Evolutionary conservation across 768 basidiomycete species (phyloP).

Genomic region (Sistotremastrum niveocremeum): DNA sequence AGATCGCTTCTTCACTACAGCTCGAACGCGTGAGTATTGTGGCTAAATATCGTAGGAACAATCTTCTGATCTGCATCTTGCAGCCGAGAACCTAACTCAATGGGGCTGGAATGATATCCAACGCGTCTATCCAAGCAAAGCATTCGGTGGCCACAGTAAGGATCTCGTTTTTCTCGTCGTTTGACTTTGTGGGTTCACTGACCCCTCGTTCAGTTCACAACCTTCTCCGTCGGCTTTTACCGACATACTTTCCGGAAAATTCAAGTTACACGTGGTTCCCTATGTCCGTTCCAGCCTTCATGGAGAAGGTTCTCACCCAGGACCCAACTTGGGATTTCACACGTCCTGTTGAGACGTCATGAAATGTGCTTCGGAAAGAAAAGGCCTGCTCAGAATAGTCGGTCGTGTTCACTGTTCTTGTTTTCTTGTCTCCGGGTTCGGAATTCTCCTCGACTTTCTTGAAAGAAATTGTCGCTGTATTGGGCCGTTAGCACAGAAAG

Average conservation of each 20-base stretch:
- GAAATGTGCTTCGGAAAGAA: too few relatives aligned
- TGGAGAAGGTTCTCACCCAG: conserved; percentile 7
- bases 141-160: conserved; percentile 6
- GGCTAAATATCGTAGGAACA: background rate
- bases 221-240: conserved; percentile 13
- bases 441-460: too few relatives aligned
- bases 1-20: conserved; percentile 17
- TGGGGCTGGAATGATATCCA: conserved; percentile 14
- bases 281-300: conserved; percentile 12
- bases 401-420: too few relatives aligned
- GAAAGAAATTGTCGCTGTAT: too few relatives aligned
- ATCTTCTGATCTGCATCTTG: background rate
- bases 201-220: background rate
- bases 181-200: background rate
- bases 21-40: conserved; percentile 12
- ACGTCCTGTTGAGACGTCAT: background rate
- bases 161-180: conserved; percentile 8
- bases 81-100: conserved; percentile 13
- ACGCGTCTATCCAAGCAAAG: conserved; percentile 9
- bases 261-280: conserved; percentile 19
- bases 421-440: too few relatives aligned
- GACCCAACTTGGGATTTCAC: conserved; percentile 8
- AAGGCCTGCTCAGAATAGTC: too few relatives aligned
- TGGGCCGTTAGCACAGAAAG: too few relatives aligned
- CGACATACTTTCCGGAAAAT: conserved; percentile 11